Evolutionary conservation across 225 moss, liverwort and hornwort genomes (phyloP), one percentile per base, ranked within the genome.

Genomic region (Anthoceros angustus): DNA sequence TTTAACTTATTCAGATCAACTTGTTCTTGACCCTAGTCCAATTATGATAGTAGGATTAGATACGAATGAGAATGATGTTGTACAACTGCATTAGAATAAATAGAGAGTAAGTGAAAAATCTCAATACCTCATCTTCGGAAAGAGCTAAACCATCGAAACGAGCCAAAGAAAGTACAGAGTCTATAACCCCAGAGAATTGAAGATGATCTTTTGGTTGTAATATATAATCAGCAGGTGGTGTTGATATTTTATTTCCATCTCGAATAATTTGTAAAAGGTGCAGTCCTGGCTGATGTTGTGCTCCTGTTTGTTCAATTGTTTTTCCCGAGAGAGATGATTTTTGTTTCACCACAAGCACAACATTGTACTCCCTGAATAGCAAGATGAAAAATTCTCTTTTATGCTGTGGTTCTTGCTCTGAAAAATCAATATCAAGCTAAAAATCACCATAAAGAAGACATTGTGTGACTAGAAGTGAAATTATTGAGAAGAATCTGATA

Each of bases 1-100:
- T 70, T 80, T 12, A 95, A 74, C 64, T 68, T 78, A 45, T 88
- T 88, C 10, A 95, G 74, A 82, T 95, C 94, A 70, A 95, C 83
- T 70, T 88, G 77, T 70, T 81, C 83, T 74, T 80, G 81, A 20
- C 93, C 93, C 90, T 93, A 62, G 67, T 26, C 32, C 25, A n/a
- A 61, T 20, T 71, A 66, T 64, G 21, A 69, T 12, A 8, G 39
- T 55, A 64, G 25, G 24, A 32, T 11, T 46, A 46, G 45, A 2
- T 46, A 11, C 2, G 16, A 46, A 46, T 6, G 2, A 46, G 38
- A 25, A 63, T 21, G 7, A 39, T n/a, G 16, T 64, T 39, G 16
- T 21, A 39, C 7, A 39, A 64, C 39, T 8, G 3, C 23, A 15
- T 64, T 5, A 41, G 16, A 21, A 15, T 5, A 64, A n/a, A 41